These are phyloP conservation scores for Vanderwaltozyma yarrowii DNA, from an alignment of 805 yeast species.

Conservation along the genomic window DNA sequence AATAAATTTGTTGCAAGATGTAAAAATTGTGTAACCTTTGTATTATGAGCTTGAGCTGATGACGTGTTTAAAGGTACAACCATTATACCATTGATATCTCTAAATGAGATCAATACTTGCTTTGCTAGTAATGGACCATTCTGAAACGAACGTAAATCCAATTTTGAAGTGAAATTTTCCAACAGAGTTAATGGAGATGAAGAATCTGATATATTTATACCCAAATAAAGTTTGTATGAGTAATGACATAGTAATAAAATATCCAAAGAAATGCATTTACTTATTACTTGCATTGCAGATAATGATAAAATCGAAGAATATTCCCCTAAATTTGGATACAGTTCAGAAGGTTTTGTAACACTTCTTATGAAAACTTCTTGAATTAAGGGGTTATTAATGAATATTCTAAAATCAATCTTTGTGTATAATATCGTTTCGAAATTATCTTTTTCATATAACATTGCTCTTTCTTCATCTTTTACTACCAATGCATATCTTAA, in stretches of 20 bases:
- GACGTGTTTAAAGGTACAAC: conserved; percentile 16
- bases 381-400: conserved; percentile 30
- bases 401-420: conserved; percentile 41
- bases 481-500: conserved; percentile 24
- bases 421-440: conserved; percentile 33
- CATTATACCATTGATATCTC: conserved; percentile 26
- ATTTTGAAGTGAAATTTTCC: conserved; percentile 18
- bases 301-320: conserved; percentile 27
- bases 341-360: conserved; percentile 22
- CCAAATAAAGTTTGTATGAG: conserved; percentile 29
- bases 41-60: conserved; percentile 18
- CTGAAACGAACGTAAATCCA: conserved; percentile 21
- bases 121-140: conserved; percentile 26
- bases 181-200: conserved; percentile 27
- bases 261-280: conserved; percentile 38
- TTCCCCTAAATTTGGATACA: conserved; percentile 23
- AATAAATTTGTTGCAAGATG: conserved; percentile 28
- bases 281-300: conserved; percentile 31
- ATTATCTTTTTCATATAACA: conserved; percentile 21
- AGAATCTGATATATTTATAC: conserved; percentile 19
- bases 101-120: conserved; percentile 21
- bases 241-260: conserved; percentile 34
- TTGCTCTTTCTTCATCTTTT: conserved; percentile 20
- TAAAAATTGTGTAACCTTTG: conserved; percentile 22
- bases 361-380: conserved; percentile 27